Conservation (phyloP, 2,329 filamentous ascomycete species). For the Fusarium gaditjirri region DNA sequence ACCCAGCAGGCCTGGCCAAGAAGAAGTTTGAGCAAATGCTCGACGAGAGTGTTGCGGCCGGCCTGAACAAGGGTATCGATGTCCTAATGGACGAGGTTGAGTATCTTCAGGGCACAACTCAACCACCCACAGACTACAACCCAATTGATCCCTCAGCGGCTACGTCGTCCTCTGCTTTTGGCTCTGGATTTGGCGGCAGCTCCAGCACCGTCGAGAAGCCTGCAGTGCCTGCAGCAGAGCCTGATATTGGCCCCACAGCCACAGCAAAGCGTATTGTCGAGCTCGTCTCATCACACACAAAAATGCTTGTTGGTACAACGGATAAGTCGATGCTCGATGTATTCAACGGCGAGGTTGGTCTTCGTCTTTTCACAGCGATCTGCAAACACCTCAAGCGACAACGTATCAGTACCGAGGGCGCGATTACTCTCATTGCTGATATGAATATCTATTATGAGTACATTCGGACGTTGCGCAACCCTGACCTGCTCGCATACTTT, state of each 20-base stretch:
- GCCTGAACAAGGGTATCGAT: constrained; percentile 96
- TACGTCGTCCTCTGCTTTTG: constrained; percentile 31
- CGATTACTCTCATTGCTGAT: constrained; percentile 93
- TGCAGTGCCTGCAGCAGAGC: constrained; percentile 49
- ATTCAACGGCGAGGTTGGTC: constrained; percentile 96
- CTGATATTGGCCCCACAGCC: constrained; percentile 73
- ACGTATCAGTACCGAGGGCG: constrained; percentile 87
- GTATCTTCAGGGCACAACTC: constrained; percentile 89
- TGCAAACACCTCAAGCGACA: constrained; percentile 99
- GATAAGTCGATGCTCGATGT: constrained; percentile 99
- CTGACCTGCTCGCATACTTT: constrained; percentile 89
- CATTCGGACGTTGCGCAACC: constrained; percentile 82
- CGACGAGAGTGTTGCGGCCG: constrained; percentile 94
- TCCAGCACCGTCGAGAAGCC: constrained; percentile 37
- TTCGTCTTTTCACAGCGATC: constrained; percentile 88
- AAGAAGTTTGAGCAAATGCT: constrained; percentile 99
- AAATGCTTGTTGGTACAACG: constrained; percentile 92
- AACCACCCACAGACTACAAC: constrained; percentile 90
- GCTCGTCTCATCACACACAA: constrained; percentile 87
- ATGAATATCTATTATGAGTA: constrained; percentile 95
- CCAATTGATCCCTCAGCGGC: constrained; percentile 58
- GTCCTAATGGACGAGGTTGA: constrained; percentile 99
- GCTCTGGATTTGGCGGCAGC: constrained; percentile 20
- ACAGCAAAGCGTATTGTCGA: constrained; percentile 85
- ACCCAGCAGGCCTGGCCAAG: constrained; percentile 91